Percentiles rank a stretch among this genome's conserved stretches.
These are phyloP conservation scores for Botrytis byssoidea DNA, from an alignment of 2,329 filamentous ascomycete species.

Conservation along the genomic window DNA sequence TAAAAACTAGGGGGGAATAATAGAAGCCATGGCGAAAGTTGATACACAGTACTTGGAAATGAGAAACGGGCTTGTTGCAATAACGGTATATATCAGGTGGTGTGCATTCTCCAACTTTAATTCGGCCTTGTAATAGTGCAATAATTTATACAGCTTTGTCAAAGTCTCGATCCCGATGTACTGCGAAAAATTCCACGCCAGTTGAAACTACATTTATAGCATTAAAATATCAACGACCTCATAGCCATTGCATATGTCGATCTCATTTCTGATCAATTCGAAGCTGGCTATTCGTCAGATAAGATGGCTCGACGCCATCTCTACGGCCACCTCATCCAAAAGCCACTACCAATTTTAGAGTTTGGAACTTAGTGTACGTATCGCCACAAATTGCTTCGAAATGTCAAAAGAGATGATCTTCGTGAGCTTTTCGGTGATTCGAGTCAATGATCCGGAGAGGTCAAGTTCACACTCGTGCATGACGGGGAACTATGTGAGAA, in stretches of 20 bases:
- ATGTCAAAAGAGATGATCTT: background rate
- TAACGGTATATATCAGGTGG: background rate
- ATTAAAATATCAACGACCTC: background rate
- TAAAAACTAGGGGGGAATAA: background rate
- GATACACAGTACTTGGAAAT: background rate
- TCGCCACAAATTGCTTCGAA: background rate
- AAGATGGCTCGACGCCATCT: background rate
- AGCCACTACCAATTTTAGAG: background rate
- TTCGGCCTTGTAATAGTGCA: background rate
- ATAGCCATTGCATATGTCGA: background rate
- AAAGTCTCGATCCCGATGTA: background rate
- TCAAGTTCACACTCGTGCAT: background rate
- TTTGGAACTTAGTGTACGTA: background rate
- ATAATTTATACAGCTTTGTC: background rate
- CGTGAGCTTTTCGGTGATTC: too few species aligned
- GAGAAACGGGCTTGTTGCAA: background rate
- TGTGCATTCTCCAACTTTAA: background rate
- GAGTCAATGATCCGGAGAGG: background rate
- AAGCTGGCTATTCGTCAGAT: conserved; percentile 29
- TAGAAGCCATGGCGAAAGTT: background rate
- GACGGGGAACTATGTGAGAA: background rate
- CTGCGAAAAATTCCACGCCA: background rate
- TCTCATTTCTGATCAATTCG: background rate
- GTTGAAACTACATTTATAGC: background rate
- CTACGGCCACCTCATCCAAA: background rate